Evolutionary conservation across 768 basidiomycete genomes (phyloP).

Genomic region (Russula virescens): DNA sequence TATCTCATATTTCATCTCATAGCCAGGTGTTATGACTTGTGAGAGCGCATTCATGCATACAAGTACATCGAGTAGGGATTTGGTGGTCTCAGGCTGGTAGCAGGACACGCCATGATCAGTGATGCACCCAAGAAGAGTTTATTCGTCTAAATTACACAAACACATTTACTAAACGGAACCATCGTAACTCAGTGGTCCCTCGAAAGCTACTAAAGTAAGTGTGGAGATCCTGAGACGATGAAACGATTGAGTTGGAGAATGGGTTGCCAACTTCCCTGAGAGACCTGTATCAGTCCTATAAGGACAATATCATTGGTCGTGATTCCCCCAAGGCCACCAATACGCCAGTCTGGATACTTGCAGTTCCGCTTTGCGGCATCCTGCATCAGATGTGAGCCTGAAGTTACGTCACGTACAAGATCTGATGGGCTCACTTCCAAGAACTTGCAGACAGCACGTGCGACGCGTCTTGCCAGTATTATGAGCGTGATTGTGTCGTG

Average conservation of each 20-base stretch:
- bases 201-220: not conserved
- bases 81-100: no score
- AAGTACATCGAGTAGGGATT: no score
- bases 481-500: constrained; percentile 2
- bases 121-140: no score
- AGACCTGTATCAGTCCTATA: constrained; percentile 14
- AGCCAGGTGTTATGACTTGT: no score
- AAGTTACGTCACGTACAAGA: not conserved
- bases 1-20: no score
- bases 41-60: no score
- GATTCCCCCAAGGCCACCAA: constrained; percentile 14
- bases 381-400: not conserved
- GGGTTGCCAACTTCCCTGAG: constrained; percentile 19
- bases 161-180: no score
- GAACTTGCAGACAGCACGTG: constrained; percentile 4
- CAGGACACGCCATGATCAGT: no score
- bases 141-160: no score
- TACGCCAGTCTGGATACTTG: not conserved
- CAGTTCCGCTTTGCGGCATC: not conserved
- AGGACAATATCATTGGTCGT: constrained; percentile 6
- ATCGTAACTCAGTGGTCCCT: no score
- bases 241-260: constrained; percentile 10
- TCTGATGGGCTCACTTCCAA: constrained; percentile 2
- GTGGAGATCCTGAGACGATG: not conserved
- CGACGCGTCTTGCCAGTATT: not conserved